Base-by-base conservation (phyloP, 2,329 filamentous ascomycete genomes). In the Monosporascus sp. region DNA sequence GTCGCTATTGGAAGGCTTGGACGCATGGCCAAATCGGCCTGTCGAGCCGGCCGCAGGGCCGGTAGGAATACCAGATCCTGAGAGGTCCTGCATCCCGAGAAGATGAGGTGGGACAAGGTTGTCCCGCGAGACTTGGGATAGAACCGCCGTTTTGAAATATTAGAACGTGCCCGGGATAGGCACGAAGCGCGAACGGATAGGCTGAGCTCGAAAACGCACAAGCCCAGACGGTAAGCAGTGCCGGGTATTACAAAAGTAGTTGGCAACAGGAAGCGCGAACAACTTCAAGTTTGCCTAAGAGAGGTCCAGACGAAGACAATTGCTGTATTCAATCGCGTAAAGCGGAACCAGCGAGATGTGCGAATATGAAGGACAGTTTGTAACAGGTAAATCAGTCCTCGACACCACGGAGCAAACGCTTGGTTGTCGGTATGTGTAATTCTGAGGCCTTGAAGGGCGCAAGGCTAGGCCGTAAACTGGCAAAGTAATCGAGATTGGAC, bases 21-120 rank as follows among this genome's bases (percentile, higher is more conserved):
- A 90, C 57, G 84, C 83, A 66, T 88, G 84, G 62, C 86, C 85
- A 65, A 87, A 87, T 75, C 83, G 89, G 71, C 69, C 79, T 65
- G 67, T 78, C 64, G 73, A 76, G 68, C 73, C 78, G 67, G 70
- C 74, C 68, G 76, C 81, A 62, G 78, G 80, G 68, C 76, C 83
- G 53, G 80, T 77, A 61, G 82, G 81, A 65, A 76, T 80, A 60
- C 83, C 79, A 62, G 81, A 78, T 62, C 80, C 79, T 66, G 89
- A 86, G 74, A 90, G 85, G 75, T 90, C 88, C 83, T 96, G 92
- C 92, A 97, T 97, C 75, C 84, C 85, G 78, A 93, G 85, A 70
- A 91, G 81, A 79, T 91, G 88, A 81, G 87, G 87, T 76, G 87
- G 90, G 86, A 90, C 86, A 79, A 90, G 83, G 73, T 80, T 87